Percentiles rank a stretch among this genome's conserved stretches.
phyloP scores from a whole-genome alignment of 2,329 filamentous ascomycete species.

The Alternaria sp. region DNA sequence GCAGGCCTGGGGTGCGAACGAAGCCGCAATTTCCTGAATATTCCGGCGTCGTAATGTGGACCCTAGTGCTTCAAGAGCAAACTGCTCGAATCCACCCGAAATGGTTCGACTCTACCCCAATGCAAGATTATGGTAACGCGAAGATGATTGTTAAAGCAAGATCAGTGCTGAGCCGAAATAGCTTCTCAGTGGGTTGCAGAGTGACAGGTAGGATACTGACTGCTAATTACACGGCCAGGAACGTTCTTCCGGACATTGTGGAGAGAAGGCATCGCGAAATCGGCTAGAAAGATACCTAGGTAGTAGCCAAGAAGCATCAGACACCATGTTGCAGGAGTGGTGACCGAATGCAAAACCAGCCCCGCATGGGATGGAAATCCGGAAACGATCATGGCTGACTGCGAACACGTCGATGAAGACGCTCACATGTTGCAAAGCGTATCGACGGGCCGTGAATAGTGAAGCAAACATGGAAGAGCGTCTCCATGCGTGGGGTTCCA shows the following conservation, averaged over 20 bases:
- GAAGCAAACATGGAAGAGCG: conserved; percentile 11
- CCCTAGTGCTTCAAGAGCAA: conserved; percentile 18
- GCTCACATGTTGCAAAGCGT: conserved; percentile 5
- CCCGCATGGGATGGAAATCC: background rate
- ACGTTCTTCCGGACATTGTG: conserved; percentile 7
- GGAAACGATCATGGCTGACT: background rate
- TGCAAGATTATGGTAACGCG: background rate
- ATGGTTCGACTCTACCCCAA: background rate
- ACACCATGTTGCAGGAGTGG: background rate
- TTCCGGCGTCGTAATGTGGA: conserved; percentile 16
- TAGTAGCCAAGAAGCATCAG: conserved; percentile 8
- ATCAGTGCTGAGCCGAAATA: conserved; percentile 1
- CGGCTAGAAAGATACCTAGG: background rate
- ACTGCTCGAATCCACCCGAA: conserved; percentile 2
- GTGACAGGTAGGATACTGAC: background rate
- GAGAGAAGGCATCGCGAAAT: conserved; percentile 2
- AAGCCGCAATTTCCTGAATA: conserved; percentile 23
- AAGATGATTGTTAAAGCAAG: background rate
- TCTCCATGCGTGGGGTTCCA: conserved; percentile 8
- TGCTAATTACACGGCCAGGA: conserved; percentile 11
- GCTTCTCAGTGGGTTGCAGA: background rate
- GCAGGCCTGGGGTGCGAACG: conserved; percentile 13
- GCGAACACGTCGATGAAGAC: background rate
- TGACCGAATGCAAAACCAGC: background rate
- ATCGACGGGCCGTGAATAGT: conserved; percentile 2